phyloP scores from a whole-genome alignment of 106 monocot species.

The Chionographis japonica region DNA sequence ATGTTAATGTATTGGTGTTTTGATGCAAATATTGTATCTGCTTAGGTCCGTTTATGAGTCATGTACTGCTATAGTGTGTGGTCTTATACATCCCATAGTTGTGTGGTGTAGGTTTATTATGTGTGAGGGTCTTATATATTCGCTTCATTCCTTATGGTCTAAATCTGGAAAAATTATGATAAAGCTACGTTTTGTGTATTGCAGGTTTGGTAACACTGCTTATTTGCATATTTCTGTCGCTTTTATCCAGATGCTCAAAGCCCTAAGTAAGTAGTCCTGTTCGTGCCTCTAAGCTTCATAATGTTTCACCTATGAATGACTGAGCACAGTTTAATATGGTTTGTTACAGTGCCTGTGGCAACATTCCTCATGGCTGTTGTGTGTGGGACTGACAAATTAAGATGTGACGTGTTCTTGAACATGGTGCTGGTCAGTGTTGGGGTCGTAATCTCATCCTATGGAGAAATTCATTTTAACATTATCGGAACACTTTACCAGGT shows the following conservation, averaged over 20 bases:
- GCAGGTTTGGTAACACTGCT: constrained; percentile 78
- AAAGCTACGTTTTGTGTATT: constrained; percentile 7
- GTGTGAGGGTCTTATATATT: no score
- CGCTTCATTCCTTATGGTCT: neutral
- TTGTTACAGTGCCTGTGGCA: constrained; percentile 89
- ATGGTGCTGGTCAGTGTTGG: constrained; percentile 96
- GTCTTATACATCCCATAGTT: no score
- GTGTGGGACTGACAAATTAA: constrained; percentile 88
- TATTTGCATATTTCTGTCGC: constrained; percentile 69
- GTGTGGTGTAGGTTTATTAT: no score
- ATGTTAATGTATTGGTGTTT: no score
- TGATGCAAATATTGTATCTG: no score
- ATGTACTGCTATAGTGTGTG: no score
- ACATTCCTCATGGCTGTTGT: constrained; percentile 88
- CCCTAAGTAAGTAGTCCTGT: constrained; percentile 41
- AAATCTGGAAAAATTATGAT: neutral
- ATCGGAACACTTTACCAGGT: constrained; percentile 89
- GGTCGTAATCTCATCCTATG: constrained; percentile 92
- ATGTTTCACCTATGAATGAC: no score
- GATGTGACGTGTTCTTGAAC: constrained; percentile 80
- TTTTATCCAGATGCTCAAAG: constrained; percentile 80
- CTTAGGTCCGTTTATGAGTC: no score
- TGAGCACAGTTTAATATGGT: neutral
- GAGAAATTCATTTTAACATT: constrained; percentile 89
- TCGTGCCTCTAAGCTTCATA: neutral